phyloP scores from a whole-genome alignment of 495 filamentous ascomycete species.

The Penicillium cosmopolitanum region DNA sequence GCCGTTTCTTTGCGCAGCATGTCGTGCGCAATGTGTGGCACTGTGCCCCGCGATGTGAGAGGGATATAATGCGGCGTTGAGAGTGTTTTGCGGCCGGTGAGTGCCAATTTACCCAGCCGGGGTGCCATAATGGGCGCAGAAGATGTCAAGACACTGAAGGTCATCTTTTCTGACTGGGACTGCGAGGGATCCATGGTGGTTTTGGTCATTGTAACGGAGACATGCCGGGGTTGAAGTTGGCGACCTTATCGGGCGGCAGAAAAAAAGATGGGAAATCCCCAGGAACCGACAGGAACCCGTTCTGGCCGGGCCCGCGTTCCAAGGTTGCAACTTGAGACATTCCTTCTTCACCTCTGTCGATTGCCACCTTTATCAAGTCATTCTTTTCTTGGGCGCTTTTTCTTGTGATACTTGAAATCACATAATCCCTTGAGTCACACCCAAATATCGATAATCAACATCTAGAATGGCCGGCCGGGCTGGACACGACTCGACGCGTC shows the following conservation, averaged over 20 bases:
- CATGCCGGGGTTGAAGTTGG: slow-evolving; percentile 13
- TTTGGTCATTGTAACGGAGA: slow-evolving; percentile 17
- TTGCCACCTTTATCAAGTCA: neutral
- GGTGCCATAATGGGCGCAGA: slow-evolving; percentile 38
- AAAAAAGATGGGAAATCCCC: slow-evolving; percentile 17
- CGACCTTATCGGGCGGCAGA: slow-evolving; percentile 29
- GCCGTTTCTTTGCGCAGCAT: slow-evolving; percentile 66
- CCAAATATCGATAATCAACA: neutral
- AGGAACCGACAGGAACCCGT: slow-evolving; percentile 13
- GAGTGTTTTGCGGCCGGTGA: slow-evolving; percentile 62
- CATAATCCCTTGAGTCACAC: neutral
- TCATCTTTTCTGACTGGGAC: slow-evolving; percentile 25
- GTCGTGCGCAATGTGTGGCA: slow-evolving; percentile 91
- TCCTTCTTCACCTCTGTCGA: neutral
- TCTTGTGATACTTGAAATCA: neutral
- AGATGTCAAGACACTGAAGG: slow-evolving; percentile 35
- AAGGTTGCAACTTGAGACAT: neutral
- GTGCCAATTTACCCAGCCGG: slow-evolving; percentile 65
- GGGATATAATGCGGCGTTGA: slow-evolving; percentile 82
- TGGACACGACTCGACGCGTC: slow-evolving; percentile 29
- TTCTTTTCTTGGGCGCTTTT: neutral
- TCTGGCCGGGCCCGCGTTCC: slow-evolving; percentile 1
- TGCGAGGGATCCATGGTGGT: slow-evolving; percentile 35
- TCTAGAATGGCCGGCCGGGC: slow-evolving; percentile 23
- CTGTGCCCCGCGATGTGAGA: slow-evolving; percentile 75